Evolutionary conservation across 179 eudicot genomes (phyloP), one percentile per base, ranked within the genome.

Genomic region (Gypsophila paniculata): DNA sequence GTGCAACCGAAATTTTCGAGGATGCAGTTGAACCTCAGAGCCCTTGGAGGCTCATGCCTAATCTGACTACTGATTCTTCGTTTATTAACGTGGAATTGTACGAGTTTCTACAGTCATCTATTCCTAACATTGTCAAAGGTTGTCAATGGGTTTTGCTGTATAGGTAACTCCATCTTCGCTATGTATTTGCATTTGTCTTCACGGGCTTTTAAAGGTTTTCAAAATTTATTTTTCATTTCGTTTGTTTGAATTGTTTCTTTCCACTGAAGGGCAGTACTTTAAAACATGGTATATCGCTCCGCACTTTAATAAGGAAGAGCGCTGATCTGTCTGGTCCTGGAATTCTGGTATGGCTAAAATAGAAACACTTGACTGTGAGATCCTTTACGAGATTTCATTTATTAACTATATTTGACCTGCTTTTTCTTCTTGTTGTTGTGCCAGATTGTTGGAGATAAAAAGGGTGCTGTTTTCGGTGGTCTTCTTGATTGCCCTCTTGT

Each of bases 401-500:
- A 51, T 4, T 52, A 32, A 17, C 46, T 52, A 25, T 68, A 39
- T 26, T 5, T 14, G n/a, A 53, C 62, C 10, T 71, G 42, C 61
- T 76, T 53, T 55, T 44, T 13, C 11, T 42, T 42, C 1, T 42
- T 42, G 11, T 42, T 42, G 1, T 25, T 68, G 59, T 75, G 75
- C 64, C 73, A 95, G 99, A 87, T 95, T 75, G 86, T 80, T 53
- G 97, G 99, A 68, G 99, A 95, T 76, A 88, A 70, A 81, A 84
- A 87, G 81, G 99, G 99, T 77, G 90, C 95, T 68, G 82, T 92
- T 44, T 90, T 95, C 80, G 99, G 99, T 71, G 99, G 97, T 76
- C 84, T 95, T 53, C 81, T 95, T 57, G 93, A 92, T 51, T 77
- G 93, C 71, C 99, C 99, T 59, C 79, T 95, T 48, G 80, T 67